Conservation (phyloP, 75 land plant genomes). For the Ceratopteris richardii region DNA sequence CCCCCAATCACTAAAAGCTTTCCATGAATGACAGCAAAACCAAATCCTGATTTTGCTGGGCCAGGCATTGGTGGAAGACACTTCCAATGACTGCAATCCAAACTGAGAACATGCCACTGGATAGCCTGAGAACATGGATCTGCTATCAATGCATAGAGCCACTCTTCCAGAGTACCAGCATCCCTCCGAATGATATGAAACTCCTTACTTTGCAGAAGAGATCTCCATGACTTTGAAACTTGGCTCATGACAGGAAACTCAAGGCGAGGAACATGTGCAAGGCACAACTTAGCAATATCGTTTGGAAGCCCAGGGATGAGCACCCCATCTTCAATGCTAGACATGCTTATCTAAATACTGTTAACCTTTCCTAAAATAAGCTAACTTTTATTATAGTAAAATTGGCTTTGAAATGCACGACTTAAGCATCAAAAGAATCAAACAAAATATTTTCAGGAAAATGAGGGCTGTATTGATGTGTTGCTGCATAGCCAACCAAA, state of each 20-base stretch:
- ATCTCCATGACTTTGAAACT: constrained; percentile 67
- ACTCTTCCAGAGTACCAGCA: constrained; percentile 53
- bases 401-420: no score
- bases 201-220: constrained; percentile 49
- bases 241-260: constrained; percentile 44
- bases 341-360: no score
- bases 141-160: constrained; percentile 52
- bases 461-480: no score
- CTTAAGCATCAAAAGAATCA: no score
- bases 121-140: constrained; percentile 18
- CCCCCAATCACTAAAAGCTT: constrained; percentile 66
- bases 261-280: constrained; percentile 64
- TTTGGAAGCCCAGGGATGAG: constrained; percentile 77
- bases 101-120: constrained; percentile 52
- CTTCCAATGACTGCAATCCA: constrained; percentile 13
- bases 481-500: no score
- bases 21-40: constrained; percentile 45
- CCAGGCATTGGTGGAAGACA: constrained; percentile 73
- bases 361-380: no score
- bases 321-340: no score
- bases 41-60: constrained; percentile 41
- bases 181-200: constrained; percentile 44
- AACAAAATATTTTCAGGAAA: no score
- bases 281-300: constrained; percentile 67
- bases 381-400: no score